Conservation (phyloP, 1,284 basidiomycete species). For the Papiliotrema nemorosa region DNA sequence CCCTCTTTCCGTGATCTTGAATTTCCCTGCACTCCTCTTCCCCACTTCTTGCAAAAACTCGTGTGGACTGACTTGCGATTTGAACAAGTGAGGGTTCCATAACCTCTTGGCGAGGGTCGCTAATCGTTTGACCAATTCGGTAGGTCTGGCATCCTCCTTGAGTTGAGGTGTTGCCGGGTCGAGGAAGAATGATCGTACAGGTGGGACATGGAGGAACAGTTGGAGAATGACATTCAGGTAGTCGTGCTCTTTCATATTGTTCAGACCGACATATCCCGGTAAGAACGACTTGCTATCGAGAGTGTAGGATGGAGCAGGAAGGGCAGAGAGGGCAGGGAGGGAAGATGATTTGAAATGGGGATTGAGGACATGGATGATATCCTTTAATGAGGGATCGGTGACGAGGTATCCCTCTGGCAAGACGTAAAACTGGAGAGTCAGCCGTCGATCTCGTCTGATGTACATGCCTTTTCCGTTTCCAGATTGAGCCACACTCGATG, state of each 20-base stretch:
- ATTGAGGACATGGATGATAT: constrained; percentile 85
- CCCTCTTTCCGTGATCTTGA: constrained; percentile 85
- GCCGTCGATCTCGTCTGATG: constrained; percentile 1
- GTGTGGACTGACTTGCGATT: constrained; percentile 96
- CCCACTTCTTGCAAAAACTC: constrained; percentile 97
- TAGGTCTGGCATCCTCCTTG: constrained; percentile 40
- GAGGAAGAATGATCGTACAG: constrained; percentile 81
- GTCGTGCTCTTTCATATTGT: constrained; percentile 96
- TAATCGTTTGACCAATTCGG: constrained; percentile 82
- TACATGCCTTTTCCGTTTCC: constrained; percentile 75
- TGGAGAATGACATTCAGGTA: constrained; percentile 98
- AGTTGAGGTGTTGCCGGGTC: constrained; percentile 59
- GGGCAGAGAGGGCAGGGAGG: constrained; percentile 55
- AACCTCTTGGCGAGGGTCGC: constrained; percentile 81
- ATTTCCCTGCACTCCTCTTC: constrained; percentile 79
- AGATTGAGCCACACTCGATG: constrained; percentile 98
- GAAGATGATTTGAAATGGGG: constrained; percentile 65
- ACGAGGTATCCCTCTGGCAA: constrained; percentile 97
- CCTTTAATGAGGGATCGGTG: constrained; percentile 88
- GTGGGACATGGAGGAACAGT: constrained; percentile 82
- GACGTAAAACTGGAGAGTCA: constrained; percentile 72
- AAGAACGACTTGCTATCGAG: constrained; percentile 75
- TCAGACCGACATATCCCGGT: constrained; percentile 92
- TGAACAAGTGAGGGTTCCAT: constrained; percentile 95
- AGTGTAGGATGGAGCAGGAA: constrained; percentile 70